Evolutionary conservation across 441 rosid species (phyloP), one percentile per base, ranked within the genome.

Genomic region (Omphalea diandra): DNA sequence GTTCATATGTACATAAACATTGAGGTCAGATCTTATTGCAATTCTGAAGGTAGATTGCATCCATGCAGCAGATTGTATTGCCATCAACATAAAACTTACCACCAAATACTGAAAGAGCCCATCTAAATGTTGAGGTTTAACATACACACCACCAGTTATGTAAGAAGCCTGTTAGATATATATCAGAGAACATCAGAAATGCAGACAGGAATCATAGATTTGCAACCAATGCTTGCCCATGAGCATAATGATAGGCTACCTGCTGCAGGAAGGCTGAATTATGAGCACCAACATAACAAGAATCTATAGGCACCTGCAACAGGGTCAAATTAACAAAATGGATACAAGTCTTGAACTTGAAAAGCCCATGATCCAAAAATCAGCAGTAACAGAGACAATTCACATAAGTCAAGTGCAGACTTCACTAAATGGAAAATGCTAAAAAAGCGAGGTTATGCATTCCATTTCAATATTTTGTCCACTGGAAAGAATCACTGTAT

Each of bases 241-340:
- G n/a, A n/a, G n/a, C n/a, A n/a, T 6, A 35, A 54, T 77, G 27
- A 49, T 41, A 46, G 24, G 43, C 46, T 83, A 90, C 99, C 96
- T 95, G 99, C 85, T 90, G 99, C 66, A 95, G 81, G 82, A 92
- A 93, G 57, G 99, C 95, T 53, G 99, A 92, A 85, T 85, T 90
- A 67, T 89, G 93, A 62, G 82, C 70, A 70, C 99, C 97, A 22
- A 95, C 78, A 81, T 83, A 95, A 79, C 97, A 92, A 20, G 93
- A 92, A 76, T 93, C 99, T 74, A 93, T 87, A 62, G 99, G 98
- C 69, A 95, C 91, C 97, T 95, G 83, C 68, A 82, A 54, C 59
- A 81, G 47, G 46, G 46, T 44, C 32, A 32, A 58, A 43, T 38
- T 15, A 63, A 43, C 5, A 47, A 55, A 26, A 66, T 60, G 14